phyloP scores from a whole-genome alignment of 768 basidiomycete species.

The Xerocomus brunneocitrinus region DNA sequence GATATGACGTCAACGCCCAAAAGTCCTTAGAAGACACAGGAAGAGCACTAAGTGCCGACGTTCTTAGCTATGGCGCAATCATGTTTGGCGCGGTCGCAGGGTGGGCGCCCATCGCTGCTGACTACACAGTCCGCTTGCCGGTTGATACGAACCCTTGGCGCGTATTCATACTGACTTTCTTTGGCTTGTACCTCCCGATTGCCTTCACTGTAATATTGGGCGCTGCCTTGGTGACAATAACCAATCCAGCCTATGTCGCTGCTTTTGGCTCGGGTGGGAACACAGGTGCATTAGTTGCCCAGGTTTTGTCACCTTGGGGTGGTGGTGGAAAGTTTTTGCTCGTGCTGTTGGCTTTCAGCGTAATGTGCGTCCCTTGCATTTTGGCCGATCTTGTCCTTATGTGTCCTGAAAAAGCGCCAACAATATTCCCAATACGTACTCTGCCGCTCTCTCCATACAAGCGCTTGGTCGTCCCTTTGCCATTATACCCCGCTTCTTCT shows the following conservation, averaged over 20 bases:
- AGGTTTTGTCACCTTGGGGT: slow-evolving; percentile 42
- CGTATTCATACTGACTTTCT: slow-evolving; percentile 47
- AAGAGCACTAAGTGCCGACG: slow-evolving; percentile 39
- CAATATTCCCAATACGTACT: slow-evolving; percentile 45
- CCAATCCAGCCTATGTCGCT: slow-evolving; percentile 34
- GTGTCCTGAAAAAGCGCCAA: slow-evolving; percentile 23
- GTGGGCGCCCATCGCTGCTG: slow-evolving; percentile 51
- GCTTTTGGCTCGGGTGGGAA: slow-evolving; percentile 39
- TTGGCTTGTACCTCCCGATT: slow-evolving; percentile 47
- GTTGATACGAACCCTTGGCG: slow-evolving; percentile 37
- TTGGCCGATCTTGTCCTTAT: neutral
- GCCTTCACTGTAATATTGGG: slow-evolving; percentile 35
- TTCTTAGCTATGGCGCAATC: slow-evolving; percentile 51
- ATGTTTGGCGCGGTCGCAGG: slow-evolving; percentile 46
- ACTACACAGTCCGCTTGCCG: slow-evolving; percentile 51
- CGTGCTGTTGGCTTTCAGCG: slow-evolving; percentile 39
- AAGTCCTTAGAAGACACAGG: slow-evolving; percentile 42
- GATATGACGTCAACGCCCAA: slow-evolving; percentile 43
- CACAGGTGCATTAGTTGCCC: slow-evolving; percentile 41
- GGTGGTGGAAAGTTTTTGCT: slow-evolving; percentile 40
- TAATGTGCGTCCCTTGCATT: slow-evolving; percentile 30
- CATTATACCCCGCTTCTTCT: slow-evolving; percentile 42
- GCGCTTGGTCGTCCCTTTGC: slow-evolving; percentile 41
- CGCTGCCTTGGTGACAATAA: slow-evolving; percentile 41
- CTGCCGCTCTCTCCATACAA: slow-evolving; percentile 44